Evolutionary conservation across 2,329 filamentous ascomycete genomes (phyloP).

Genomic region (Truncatella angustata): DNA sequence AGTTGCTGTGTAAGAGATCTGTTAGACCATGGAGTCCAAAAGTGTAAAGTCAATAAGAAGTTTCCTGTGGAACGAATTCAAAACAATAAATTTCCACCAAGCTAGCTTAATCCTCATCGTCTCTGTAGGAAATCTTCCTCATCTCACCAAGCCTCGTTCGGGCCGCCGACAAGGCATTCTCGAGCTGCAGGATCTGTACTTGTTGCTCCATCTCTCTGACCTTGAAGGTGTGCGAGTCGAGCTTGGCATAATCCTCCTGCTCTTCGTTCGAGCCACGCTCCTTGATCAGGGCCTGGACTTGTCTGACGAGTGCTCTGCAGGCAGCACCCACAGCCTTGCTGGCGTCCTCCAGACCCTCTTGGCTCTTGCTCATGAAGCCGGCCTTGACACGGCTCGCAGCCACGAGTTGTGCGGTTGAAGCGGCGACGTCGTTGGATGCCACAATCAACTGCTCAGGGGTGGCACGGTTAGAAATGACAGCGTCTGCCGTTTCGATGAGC

Average conservation of each 20-base stretch:
- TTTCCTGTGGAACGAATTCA: no score
- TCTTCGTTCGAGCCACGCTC: conserved; percentile 82
- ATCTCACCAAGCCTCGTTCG: conserved; percentile 89
- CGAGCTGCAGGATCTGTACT: conserved; percentile 95
- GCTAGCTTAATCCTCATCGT: conserved; percentile 50
- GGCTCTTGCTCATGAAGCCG: conserved; percentile 95
- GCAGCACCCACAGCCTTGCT: conserved; percentile 90
- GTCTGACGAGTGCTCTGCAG: conserved; percentile 82
- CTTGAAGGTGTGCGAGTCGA: conserved; percentile 96
- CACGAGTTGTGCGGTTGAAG: conserved; percentile 93
- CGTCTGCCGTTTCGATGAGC: conserved; percentile 96
- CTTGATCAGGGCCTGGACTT: conserved; percentile 93
- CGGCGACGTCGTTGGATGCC: conserved; percentile 93
- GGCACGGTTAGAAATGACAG: conserved; percentile 87
- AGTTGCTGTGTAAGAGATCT: no score
- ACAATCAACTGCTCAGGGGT: conserved; percentile 97
- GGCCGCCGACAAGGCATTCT: conserved; percentile 79
- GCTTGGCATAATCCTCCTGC: conserved; percentile 79
- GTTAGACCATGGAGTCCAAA: no score
- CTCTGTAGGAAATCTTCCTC: conserved; percentile 94
- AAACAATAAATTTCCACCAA: no score
- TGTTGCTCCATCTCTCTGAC: conserved; percentile 99
- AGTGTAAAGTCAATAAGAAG: background rate
- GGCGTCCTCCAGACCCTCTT: conserved; percentile 86
- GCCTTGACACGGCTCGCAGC: conserved; percentile 96